Evolutionary conservation across 192 early-diverging fungal species (phyloP), one percentile per base, ranked within the genome.

Genomic region (Rhizoclosmatium globosum): DNA sequence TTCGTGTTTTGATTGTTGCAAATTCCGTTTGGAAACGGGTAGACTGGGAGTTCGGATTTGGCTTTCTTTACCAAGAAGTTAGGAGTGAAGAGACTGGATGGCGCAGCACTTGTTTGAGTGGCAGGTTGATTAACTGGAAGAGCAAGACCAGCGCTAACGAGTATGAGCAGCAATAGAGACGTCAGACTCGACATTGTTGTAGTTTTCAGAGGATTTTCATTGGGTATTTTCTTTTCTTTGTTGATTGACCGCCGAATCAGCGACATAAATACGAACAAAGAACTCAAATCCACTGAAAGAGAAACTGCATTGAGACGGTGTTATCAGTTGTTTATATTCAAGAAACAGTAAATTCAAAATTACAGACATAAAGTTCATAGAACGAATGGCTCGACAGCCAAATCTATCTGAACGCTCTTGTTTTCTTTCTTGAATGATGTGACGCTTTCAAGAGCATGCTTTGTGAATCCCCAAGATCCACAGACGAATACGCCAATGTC

Each of bases 401-500:
- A 17, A n/a, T 11, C 19, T 11, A 65, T 38, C 11, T 65, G 15
- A 15, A 65, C 31, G 13, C 38, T 38, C 13, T 11, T 11, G 13
- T 38, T 65, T 11, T 15, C 64, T n/a, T 11, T 38, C 39, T 17
- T 23, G 42, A 72, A 72, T 3, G 13, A 2, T 3, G n/a, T n/a
- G 15, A 72, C 71, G 42, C 47, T 53, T 21, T 42, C 38, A 15
- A 72, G 39, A 13, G 71, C 71, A 21, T 50, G 50, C 2, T 44
- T 56, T 9, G 53, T n/a, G 53, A 72, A 57, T 0, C 71, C 31
- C 7, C n/a, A 7, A 1, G 71, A 56, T 42, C 71, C 71, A 42
- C 71, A 72, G 23, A 72, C 47, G 42, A 72, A 72, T 21, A 72
- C 71, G 15, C 71, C 71, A 9, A 72, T 41, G 9, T 39, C 42